Conservation (phyloP, 257 asterid species). For the Primulina huaijiensis region DNA sequence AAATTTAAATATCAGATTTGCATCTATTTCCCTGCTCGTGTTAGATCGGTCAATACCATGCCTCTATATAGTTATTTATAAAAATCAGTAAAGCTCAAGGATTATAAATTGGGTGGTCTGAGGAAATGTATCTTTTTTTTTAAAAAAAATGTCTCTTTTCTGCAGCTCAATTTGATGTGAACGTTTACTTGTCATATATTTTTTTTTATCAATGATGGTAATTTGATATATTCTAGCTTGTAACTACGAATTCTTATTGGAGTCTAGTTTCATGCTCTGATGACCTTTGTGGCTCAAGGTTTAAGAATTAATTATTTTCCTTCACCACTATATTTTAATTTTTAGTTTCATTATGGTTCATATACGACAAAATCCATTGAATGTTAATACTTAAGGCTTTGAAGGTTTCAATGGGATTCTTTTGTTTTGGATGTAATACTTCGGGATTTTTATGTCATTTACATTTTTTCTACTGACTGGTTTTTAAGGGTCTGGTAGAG, state of each 20-base stretch:
- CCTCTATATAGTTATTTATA: background rate
- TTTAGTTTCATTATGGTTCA: background rate
- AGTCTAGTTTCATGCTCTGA: too few species aligned
- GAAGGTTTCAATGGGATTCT: background rate
- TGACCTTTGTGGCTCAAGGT: too few species aligned
- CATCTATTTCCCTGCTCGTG: background rate
- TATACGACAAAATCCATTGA: slow-evolving; percentile 11
- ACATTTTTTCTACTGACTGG: background rate
- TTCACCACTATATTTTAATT: background rate
- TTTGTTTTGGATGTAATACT: slow-evolving; percentile 1
- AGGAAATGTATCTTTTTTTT: too few species aligned
- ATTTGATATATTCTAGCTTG: too few species aligned
- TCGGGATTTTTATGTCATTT: background rate
- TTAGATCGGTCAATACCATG: background rate
- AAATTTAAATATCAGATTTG: too few species aligned
- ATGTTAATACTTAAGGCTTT: slow-evolving; percentile 3
- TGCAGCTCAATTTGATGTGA: background rate
- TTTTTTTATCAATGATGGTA: too few species aligned
- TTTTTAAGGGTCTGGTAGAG: background rate
- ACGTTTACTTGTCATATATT: background rate
- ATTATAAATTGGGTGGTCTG: too few species aligned
- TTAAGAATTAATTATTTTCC: too few species aligned
- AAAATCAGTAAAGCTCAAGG: too few species aligned
- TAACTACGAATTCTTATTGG: too few species aligned
- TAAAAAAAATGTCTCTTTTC: background rate